Evolutionary conservation across 768 basidiomycete genomes (phyloP).

Genomic region (Macrocybe gigantea): DNA sequence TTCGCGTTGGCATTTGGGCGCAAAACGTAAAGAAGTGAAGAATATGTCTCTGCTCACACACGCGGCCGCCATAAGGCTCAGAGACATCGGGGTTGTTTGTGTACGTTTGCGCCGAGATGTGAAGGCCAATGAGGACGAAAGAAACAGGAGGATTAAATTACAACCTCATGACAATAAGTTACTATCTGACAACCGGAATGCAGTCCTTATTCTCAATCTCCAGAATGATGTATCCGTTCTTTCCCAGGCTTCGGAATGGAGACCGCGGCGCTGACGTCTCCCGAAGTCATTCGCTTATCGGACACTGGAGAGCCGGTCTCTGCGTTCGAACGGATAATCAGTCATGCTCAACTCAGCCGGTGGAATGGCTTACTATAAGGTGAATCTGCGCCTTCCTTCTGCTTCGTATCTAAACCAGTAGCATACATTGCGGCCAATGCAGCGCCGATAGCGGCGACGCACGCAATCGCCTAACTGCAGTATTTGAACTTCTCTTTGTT

Average conservation of each 20-base stretch:
- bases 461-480: constrained; percentile 21
- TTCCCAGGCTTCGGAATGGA: constrained; percentile 27
- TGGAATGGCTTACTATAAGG: constrained; percentile 21
- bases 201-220: no score
- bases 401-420: constrained; percentile 24
- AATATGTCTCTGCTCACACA: no score
- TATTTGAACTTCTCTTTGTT: not conserved
- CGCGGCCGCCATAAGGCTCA: no score
- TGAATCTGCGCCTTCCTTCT: constrained; percentile 25
- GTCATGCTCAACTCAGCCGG: not conserved
- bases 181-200: no score
- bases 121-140: no score
- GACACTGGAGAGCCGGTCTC: constrained; percentile 14
- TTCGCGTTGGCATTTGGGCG: no score
- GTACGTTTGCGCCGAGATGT: no score
- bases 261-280: constrained; percentile 31
- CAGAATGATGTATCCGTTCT: constrained; percentile 13
- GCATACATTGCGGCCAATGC: constrained; percentile 26
- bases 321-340: not conserved
- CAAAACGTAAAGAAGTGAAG: no score
- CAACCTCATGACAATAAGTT: no score
- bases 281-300: constrained; percentile 31
- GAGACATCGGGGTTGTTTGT: no score
- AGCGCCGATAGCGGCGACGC: constrained; percentile 19
- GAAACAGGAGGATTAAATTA: no score